Evolutionary conservation across 176 grass and related monocot genomes (phyloP).

Genomic region (Zizania latifolia): DNA sequence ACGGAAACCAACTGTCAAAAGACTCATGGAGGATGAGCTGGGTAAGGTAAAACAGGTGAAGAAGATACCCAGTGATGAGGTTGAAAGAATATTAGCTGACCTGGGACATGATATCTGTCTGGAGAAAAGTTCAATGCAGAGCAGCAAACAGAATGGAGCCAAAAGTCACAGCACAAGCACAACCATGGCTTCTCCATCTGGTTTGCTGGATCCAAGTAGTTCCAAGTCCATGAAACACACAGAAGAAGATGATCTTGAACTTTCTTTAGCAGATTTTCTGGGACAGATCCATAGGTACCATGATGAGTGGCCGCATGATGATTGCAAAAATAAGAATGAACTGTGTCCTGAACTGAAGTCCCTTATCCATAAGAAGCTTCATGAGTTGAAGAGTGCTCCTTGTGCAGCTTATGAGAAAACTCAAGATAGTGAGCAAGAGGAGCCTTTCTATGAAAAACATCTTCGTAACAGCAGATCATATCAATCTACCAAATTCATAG

Average conservation of each 20-base stretch:
- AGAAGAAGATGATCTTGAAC: conserved; percentile 45
- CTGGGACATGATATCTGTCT: conserved; percentile 40
- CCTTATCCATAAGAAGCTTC: conserved; percentile 44
- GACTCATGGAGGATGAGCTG: conserved; percentile 70
- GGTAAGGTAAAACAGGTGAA: conserved; percentile 40
- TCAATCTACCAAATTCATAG: conserved; percentile 41
- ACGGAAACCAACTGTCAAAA: conserved; percentile 55
- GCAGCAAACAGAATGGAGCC: conserved; percentile 23
- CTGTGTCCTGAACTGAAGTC: conserved; percentile 42
- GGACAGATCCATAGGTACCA: conserved; percentile 45
- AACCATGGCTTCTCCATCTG: conserved; percentile 5
- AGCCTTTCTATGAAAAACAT: conserved; percentile 28
- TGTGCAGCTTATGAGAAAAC: conserved; percentile 4
- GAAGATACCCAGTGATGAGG: conserved; percentile 65
- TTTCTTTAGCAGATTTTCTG: conserved; percentile 54
- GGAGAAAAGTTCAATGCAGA: conserved; percentile 21
- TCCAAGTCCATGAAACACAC: conserved; percentile 32
- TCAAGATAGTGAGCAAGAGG: conserved; percentile 2
- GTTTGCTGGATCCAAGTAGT: conserved; percentile 17
- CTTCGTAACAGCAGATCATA: conserved; percentile 14
- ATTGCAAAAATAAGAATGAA: conserved; percentile 42
- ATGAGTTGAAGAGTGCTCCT: conserved; percentile 32
- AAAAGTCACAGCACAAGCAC: conserved; percentile 11
- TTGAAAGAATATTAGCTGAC: conserved; percentile 60
- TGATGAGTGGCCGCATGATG: conserved; percentile 37